phyloP scores from a whole-genome alignment of 2,329 filamentous ascomycete genomes.

The Aspergillus carbonarius region DNA sequence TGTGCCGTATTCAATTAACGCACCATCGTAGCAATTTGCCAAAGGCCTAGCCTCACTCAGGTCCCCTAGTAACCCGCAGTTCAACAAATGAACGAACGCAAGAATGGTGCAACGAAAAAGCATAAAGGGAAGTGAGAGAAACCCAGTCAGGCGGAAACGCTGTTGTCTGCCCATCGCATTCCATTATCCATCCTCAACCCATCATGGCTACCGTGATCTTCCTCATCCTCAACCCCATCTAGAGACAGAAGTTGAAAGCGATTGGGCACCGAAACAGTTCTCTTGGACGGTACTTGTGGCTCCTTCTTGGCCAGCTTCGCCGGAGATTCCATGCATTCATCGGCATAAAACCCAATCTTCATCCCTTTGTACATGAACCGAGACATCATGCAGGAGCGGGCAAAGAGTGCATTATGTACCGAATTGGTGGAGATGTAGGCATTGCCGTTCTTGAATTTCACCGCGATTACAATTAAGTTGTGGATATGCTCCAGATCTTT shows the following conservation, averaged over 20 bases:
- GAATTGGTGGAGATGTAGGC: conserved; percentile 75
- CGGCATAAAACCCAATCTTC: conserved; percentile 68
- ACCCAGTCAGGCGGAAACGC: conserved; percentile 10
- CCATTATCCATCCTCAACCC: conserved; percentile 16
- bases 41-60: not conserved
- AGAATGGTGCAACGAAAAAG: not conserved
- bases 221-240: conserved; percentile 44
- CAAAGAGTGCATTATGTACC: conserved; percentile 71
- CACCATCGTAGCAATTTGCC: not conserved
- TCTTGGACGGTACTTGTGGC: conserved; percentile 34
- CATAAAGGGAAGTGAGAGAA: not conserved
- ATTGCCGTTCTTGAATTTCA: conserved; percentile 59
- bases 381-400: conserved; percentile 73
- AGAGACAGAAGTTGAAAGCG: conserved; percentile 62
- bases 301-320: conserved; percentile 32
- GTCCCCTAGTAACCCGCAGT: not conserved
- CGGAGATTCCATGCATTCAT: conserved; percentile 69
- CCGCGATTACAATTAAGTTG: conserved; percentile 68
- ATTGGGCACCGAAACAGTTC: conserved; percentile 47
- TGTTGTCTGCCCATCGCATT: conserved; percentile 17
- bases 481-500: conserved; percentile 80
- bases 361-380: conserved; percentile 66
- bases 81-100: not conserved
- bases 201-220: conserved; percentile 22
- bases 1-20: too few relatives aligned